Conservation (phyloP, 2,329 filamentous ascomycete genomes). For the Pseudogymnoascus sp. region DNA sequence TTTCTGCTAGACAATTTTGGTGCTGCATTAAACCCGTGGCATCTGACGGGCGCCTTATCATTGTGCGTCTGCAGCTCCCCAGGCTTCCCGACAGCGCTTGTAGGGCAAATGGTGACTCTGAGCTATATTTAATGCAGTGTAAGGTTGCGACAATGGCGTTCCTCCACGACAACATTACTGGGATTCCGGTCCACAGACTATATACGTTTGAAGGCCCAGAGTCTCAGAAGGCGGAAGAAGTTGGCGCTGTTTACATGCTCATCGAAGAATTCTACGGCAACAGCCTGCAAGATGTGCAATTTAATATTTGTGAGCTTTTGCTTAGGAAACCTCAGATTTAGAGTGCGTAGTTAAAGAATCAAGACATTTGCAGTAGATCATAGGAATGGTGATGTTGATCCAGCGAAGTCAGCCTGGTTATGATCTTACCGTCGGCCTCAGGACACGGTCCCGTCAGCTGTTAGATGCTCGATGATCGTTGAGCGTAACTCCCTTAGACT, state of each 20-base stretch:
- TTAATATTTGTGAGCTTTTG: background rate
- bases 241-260: background rate
- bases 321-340: too few species aligned
- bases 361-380: too few species aligned
- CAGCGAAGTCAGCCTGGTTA: too few species aligned
- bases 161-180: background rate
- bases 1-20: background rate
- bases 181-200: background rate
- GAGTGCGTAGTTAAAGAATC: too few species aligned
- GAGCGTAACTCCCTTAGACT: too few species aligned
- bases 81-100: background rate
- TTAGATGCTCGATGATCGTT: too few species aligned
- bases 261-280: background rate
- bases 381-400: too few species aligned
- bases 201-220: background rate
- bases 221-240: background rate
- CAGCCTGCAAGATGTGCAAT: background rate
- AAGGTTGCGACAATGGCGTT: background rate
- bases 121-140: background rate
- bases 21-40: background rate
- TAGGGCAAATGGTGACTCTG: background rate
- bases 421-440: too few species aligned
- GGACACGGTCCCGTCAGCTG: too few species aligned
- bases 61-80: background rate
- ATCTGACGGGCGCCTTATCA: background rate